Evolutionary conservation across 2,329 filamentous ascomycete genomes (phyloP).

Genomic region (Diaporthe longicolla): DNA sequence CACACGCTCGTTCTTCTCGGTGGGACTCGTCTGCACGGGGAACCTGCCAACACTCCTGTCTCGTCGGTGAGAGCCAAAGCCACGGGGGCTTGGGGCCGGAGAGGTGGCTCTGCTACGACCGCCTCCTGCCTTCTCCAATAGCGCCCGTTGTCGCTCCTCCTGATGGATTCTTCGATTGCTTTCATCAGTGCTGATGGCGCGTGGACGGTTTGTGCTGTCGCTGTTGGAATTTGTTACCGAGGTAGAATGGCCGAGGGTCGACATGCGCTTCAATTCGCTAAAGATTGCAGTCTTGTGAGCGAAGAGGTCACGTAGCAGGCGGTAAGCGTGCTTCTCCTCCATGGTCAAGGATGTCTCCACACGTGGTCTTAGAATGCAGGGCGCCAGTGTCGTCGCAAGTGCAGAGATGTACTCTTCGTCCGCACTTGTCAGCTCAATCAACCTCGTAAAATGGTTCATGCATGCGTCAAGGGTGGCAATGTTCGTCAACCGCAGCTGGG

Average conservation of each 20-base stretch:
- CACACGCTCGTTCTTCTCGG: conserved; percentile 65
- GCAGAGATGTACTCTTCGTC: conserved; percentile 86
- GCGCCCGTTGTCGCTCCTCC: conserved; percentile 90
- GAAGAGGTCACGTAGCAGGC: conserved; percentile 92
- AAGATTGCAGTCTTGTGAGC: conserved; percentile 96
- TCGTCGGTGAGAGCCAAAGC: conserved; percentile 72
- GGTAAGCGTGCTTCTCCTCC: conserved; percentile 94
- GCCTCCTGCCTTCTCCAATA: conserved; percentile 76
- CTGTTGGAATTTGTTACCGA: conserved; percentile 59
- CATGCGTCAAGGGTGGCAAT: conserved; percentile 99
- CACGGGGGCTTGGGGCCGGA: conserved; percentile 73
- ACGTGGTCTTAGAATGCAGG: conserved; percentile 90
- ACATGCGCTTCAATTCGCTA: conserved; percentile 93
- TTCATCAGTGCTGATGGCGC: conserved; percentile 95
- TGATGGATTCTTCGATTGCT: conserved; percentile 94
- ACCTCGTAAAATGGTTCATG: conserved; percentile 96
- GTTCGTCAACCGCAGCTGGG: conserved; percentile 93
- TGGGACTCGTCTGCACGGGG: conserved; percentile 75
- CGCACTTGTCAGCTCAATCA: conserved; percentile 96
- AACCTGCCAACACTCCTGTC: conserved; percentile 87
- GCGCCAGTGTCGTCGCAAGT: conserved; percentile 81
- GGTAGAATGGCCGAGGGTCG: conserved; percentile 75
- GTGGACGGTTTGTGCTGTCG: conserved; percentile 70
- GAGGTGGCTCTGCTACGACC: conserved; percentile 81
- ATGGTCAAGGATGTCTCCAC: conserved; percentile 91